Evolutionary conservation across 2,329 filamentous ascomycete species (phyloP), one percentile per base, ranked within the genome.

Genomic region (Orbilia oligospora): DNA sequence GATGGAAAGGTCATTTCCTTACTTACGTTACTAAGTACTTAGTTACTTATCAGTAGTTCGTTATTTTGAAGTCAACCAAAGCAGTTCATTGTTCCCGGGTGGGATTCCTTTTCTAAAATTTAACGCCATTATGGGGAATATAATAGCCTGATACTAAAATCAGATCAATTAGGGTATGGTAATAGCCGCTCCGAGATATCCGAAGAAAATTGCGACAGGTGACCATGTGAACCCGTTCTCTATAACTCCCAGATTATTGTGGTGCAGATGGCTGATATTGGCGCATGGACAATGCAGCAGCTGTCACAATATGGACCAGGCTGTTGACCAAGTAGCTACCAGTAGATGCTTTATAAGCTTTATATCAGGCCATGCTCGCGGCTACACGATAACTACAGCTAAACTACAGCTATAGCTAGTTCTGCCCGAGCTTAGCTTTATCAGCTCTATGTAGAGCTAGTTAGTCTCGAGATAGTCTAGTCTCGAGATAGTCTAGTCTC

Each of bases 81-180:
- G 24, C 44, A 27, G 20, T 46, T 46, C 16, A 12, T 44, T 6
- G 18, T 64, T 8, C 12, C 38, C 16, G 38, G 20, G 36, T 46
- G 58, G 24, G 27, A 69, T 51, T n/a, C n/a, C n/a, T n/a, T n/a
- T n/a, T n/a, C n/a, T n/a, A n/a, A n/a, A n/a, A n/a, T n/a, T 44
- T 16, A 63, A 71, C 53, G 53, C 63, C 67, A 51, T 71, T 27
- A 56, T 33, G 9, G 14, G 27, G 48, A 46, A 56, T n/a, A n/a
- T n/a, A n/a, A n/a, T 20, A 58, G 20, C n/a, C 22, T 38, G 30
- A n/a, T 58, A 51, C n/a, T 3, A 9, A 9, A 46, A 46, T n/a
- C n/a, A n/a, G n/a, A n/a, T n/a, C n/a, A 30, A 30, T 3, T 46
- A 46, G 5, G 44, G 44, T 46, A 33, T 6, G 27, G 4, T 20